phyloP scores from a whole-genome alignment of 805 yeast genomes.

The Ogataea haglerorum region DNA sequence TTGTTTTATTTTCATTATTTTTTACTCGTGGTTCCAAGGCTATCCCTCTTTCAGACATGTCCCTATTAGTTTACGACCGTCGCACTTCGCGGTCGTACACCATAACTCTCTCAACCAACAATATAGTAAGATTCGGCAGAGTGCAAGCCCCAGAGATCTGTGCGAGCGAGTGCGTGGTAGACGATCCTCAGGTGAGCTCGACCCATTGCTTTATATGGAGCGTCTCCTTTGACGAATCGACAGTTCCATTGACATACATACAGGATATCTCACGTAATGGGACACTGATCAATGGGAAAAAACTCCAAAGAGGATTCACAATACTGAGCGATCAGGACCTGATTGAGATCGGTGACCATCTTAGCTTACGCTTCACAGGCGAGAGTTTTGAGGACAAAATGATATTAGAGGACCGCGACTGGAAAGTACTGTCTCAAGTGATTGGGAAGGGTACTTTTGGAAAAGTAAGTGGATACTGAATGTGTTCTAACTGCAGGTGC shows the following conservation, averaged over 20 bases:
- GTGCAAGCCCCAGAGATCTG: slow-evolving; percentile 26
- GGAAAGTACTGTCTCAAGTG: slow-evolving; percentile 41
- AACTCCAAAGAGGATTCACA: slow-evolving; percentile 29
- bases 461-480: slow-evolving; percentile 33
- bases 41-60: slow-evolving; percentile 8
- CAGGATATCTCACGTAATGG: slow-evolving; percentile 54
- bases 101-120: slow-evolving; percentile 28
- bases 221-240: slow-evolving; percentile 44
- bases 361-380: slow-evolving; percentile 15
- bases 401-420: slow-evolving; percentile 26
- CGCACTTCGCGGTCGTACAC: not conserved
- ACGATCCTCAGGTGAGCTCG: slow-evolving; percentile 41
- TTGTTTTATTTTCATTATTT: slow-evolving; percentile 4
- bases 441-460: slow-evolving; percentile 62
- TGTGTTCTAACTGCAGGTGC: slow-evolving; percentile 22
- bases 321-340: slow-evolving; percentile 36
- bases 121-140: slow-evolving; percentile 43
- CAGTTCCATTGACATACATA: slow-evolving; percentile 46
- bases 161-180: slow-evolving; percentile 25
- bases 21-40: not conserved
- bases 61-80: not conserved
- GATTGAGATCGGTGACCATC: slow-evolving; percentile 35
- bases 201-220: slow-evolving; percentile 40
- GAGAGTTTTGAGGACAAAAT: slow-evolving; percentile 11
- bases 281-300: slow-evolving; percentile 39